phyloP scores from a whole-genome alignment of 176 grass and related monocot species.

The Puya raimondii region DNA sequence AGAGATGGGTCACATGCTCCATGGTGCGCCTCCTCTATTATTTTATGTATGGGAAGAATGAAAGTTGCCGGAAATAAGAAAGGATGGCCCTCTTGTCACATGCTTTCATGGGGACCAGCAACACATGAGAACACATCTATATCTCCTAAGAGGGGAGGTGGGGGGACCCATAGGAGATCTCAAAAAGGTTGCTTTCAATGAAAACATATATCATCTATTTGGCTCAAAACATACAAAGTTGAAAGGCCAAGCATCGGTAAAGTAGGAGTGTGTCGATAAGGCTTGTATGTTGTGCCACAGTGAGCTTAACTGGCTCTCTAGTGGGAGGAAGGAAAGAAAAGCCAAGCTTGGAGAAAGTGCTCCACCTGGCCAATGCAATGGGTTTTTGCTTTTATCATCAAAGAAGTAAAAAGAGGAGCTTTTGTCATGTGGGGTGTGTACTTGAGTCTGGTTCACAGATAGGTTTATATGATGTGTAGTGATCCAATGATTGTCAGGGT shows the following conservation, averaged over 20 bases:
- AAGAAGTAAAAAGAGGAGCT: slow-evolving; percentile 42
- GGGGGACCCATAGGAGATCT: slow-evolving; percentile 12
- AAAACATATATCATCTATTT: too few relatives aligned
- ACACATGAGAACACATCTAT: slow-evolving; percentile 74
- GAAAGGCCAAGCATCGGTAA: too few relatives aligned
- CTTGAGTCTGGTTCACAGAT: slow-evolving; percentile 2
- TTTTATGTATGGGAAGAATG: slow-evolving; percentile 40
- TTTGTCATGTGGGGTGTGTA: slow-evolving; percentile 19
- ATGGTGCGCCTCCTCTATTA: slow-evolving; percentile 32
- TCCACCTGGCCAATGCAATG: slow-evolving; percentile 45
- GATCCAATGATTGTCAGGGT: too few relatives aligned
- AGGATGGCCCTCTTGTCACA: slow-evolving; percentile 42
- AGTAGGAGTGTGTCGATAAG: not conserved
- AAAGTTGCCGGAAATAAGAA: slow-evolving; percentile 30
- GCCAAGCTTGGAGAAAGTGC: slow-evolving; percentile 19
- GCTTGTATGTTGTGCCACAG: slow-evolving; percentile 23
- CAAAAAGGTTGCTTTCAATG: slow-evolving; percentile 20
- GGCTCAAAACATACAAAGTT: too few relatives aligned
- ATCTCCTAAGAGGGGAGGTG: slow-evolving; percentile 13
- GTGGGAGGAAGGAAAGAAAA: slow-evolving; percentile 26
- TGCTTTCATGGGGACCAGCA: slow-evolving; percentile 66
- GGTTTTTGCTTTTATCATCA: slow-evolving; percentile 43
- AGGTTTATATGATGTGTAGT: too few relatives aligned
- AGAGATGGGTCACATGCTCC: slow-evolving; percentile 68
- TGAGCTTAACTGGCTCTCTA: slow-evolving; percentile 20